A percentile compares a stretch with the other conserved stretches of the same genome.
Evolutionary conservation across 352 stramenopile species (phyloP).

Genomic region (Phytophthora capsici): DNA sequence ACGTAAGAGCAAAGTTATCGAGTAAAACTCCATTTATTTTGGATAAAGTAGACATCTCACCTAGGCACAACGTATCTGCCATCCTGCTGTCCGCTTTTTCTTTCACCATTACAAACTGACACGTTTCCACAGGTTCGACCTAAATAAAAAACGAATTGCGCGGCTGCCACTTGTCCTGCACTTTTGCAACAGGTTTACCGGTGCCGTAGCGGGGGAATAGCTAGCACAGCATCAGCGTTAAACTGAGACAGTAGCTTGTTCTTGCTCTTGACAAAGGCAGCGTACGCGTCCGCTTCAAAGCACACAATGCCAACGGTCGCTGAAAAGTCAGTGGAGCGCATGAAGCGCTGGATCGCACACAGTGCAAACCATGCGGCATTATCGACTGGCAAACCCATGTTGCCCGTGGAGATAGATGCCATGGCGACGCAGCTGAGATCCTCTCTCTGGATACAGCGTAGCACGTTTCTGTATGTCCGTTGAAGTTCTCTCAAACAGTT

Average conservation of each 20-base stretch:
- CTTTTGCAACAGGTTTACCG: slow-evolving; percentile 9
- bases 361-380: slow-evolving; percentile 49
- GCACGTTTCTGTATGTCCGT: slow-evolving; percentile 44
- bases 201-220: slow-evolving; percentile 13
- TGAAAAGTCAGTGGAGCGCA: slow-evolving; percentile 52
- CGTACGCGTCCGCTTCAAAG: slow-evolving; percentile 45
- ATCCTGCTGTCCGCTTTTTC: slow-evolving; percentile 7
- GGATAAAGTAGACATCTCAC: slow-evolving; percentile 1
- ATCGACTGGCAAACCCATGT: slow-evolving; percentile 50
- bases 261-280: slow-evolving; percentile 46
- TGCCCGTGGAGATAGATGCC: slow-evolving; percentile 73
- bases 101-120: slow-evolving; percentile 15
- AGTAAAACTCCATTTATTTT: not conserved
- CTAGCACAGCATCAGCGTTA: slow-evolving; percentile 28
- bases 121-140: slow-evolving; percentile 17
- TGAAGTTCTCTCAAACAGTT: slow-evolving; percentile 34
- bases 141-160: slow-evolving; percentile 38
- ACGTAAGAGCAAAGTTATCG: too few species aligned
- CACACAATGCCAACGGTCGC: slow-evolving; percentile 63
- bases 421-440: slow-evolving; percentile 60
- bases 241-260: slow-evolving; percentile 26
- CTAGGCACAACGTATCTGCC: slow-evolving; percentile 11
- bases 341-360: slow-evolving; percentile 57
- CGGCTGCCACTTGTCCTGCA: not conserved
- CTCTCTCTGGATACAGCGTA: slow-evolving; percentile 45